Evolutionary conservation across 2,329 filamentous ascomycete genomes (phyloP).

Genomic region (Cyphellophora europaea): DNA sequence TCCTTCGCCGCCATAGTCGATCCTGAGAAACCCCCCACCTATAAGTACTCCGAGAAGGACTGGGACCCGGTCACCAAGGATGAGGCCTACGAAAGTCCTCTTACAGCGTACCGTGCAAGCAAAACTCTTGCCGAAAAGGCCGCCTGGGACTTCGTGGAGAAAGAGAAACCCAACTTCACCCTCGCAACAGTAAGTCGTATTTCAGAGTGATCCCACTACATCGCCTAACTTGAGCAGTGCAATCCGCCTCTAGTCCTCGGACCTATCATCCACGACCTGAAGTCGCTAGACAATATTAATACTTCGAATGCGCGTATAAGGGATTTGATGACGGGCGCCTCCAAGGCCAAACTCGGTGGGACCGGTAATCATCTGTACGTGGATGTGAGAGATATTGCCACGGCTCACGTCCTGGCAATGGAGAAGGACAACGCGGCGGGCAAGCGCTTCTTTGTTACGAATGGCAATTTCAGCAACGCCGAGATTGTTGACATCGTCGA

Average conservation of each 20-base stretch:
- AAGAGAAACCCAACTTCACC: conserved; percentile 22
- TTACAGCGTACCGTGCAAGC: conserved; percentile 34
- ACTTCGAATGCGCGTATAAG: conserved; percentile 26
- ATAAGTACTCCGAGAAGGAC: conserved; percentile 24
- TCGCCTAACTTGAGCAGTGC: conserved; percentile 26
- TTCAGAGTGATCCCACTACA: conserved; percentile 16
- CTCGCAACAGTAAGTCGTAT: conserved; percentile 26
- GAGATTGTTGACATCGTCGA: conserved; percentile 4
- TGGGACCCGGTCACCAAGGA: conserved; percentile 36
- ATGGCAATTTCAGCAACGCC: conserved; percentile 3
- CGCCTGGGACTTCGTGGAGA: conserved; percentile 20
- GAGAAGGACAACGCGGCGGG: conserved; percentile 8
- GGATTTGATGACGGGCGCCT: conserved; percentile 20
- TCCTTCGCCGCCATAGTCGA: conserved; percentile 58
- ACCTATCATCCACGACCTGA: conserved; percentile 20
- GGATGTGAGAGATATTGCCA: conserved; percentile 10
- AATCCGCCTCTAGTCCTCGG: conserved; percentile 38
- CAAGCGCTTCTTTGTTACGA: conserved; percentile 7
- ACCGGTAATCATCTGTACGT: conserved; percentile 3
- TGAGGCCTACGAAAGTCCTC: conserved; percentile 23
- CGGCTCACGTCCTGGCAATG: conserved; percentile 9
- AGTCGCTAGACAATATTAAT: conserved; percentile 21
- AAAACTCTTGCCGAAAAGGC: conserved; percentile 33
- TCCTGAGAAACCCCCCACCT: conserved; percentile 23
- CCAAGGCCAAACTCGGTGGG: conserved; percentile 11